phyloP scores from a whole-genome alignment of 2,329 filamentous ascomycete species.

The Bipolaris victoriae region DNA sequence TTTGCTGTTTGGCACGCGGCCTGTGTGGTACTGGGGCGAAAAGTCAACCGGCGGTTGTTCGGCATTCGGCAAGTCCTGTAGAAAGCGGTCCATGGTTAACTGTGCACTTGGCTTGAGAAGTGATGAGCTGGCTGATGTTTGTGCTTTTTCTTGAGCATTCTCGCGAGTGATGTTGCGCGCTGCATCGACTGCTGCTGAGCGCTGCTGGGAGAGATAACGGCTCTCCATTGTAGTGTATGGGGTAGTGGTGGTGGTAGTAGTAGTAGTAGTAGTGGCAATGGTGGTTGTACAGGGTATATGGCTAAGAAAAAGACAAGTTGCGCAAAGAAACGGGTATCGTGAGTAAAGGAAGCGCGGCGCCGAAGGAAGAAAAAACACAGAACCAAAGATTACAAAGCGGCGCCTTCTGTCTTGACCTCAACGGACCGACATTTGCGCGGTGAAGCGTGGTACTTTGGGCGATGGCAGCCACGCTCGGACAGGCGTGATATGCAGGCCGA shows the following conservation, averaged over 20 bases:
- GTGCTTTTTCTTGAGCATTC: constrained; percentile 18
- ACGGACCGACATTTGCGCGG: constrained; percentile 38
- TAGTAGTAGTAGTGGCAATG: constrained; percentile 19
- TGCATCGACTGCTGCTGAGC: constrained; percentile 27
- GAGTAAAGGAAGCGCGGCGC: constrained; percentile 13
- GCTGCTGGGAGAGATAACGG: constrained; percentile 28
- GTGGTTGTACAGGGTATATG: constrained; percentile 43
- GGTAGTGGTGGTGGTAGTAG: constrained; percentile 9
- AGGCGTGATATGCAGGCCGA: constrained; percentile 32
- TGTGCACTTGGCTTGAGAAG: constrained; percentile 48
- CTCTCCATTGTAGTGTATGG: constrained; percentile 36
- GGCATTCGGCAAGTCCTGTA: constrained; percentile 52
- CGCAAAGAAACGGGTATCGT: constrained; percentile 18
- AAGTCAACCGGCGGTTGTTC: constrained; percentile 48
- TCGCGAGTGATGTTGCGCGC: constrained; percentile 22
- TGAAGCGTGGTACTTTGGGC: constrained; percentile 33
- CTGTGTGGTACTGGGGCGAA: constrained; percentile 50
- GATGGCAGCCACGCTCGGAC: constrained; percentile 32
- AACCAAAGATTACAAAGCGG: constrained; percentile 12
- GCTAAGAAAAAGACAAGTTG: constrained; percentile 22
- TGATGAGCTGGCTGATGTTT: constrained; percentile 34
- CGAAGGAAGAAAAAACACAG: constrained; percentile 8
- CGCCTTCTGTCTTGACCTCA: constrained; percentile 24
- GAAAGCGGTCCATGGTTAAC: constrained; percentile 52
- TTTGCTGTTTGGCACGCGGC: constrained; percentile 56